Base-by-base conservation (phyloP, 768 basidiomycete genomes). In the Tephrocybe sp. region DNA sequence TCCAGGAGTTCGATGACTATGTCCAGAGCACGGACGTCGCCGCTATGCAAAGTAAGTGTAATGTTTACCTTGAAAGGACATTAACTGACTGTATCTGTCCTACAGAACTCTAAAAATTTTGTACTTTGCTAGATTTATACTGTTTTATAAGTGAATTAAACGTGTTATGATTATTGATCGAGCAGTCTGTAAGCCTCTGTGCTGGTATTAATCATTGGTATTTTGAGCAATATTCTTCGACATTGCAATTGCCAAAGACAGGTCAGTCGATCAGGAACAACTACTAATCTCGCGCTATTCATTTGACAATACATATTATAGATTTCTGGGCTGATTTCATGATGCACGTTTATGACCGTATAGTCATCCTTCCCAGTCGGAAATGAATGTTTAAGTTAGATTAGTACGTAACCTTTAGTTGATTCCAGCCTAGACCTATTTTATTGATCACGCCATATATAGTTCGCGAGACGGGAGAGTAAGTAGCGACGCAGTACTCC, bases 21-120 rank as follows among this genome's bases (percentile, higher is more conserved):
- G 83, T 96, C 56, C 94, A 97, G 78, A 93, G 91, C 69, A 77
- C 88, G 26, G 94, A 98, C 67, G 69, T 98, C 56, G 85, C 88
- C 58, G 94, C 92, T 55, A 95, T 95, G 92, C 92, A 94, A 71
- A 94, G 91, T 92, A 67, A 58, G 77, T 70, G 14, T 17, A 23
- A 19, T 5, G 1, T 2, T 9, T 12, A 19, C 17, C 17, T 54
- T 14, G 16, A 32, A 45, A 52, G 36, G 33, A 32, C 41, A 39
- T 23, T 33, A 33, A 35, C 39, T 62, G 42, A 57, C 52, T 57
- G 58, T 51, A 53, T 58, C 1, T 7, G 8, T 19, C n/a, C n/a
- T n/a, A n/a, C 31, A 62, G 61, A 62, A 58, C 56, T 62, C n/a
- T 62, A 53, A 53, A 49, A 10, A 39, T n/a, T 40, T 32, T 35